Base-by-base conservation (phyloP, 2,329 filamentous ascomycete genomes). In the Lachnellula arida region DNA sequence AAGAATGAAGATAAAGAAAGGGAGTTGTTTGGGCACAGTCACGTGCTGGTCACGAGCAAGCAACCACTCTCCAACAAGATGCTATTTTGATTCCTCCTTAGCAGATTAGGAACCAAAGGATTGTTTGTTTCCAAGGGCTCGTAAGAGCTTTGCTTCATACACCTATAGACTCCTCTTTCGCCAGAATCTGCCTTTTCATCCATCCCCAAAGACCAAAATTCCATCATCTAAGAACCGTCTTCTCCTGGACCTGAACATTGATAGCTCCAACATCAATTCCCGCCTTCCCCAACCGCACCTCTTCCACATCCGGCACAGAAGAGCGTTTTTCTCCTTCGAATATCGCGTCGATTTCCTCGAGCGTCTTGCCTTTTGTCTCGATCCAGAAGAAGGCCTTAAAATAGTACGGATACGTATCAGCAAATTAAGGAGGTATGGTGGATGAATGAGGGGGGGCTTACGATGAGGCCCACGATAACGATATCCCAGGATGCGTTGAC, bases 271-370 rank as follows among this genome's bases (percentile, higher is more conserved):
- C 44, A 35, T 60, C 56, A 23, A 62, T 49, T 3, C 56, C 23
- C 5, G 47, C 55, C 25, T 58, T 44, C 0, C 60, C 60, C 39
- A 43, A 54, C 6, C 50, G 42, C 5, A 63, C 56, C n/a, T 49
- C 46, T 17, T 60, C 59, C 5, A 62, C 34, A 46, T 63, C 57
- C n/a, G 59, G 59, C 14, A 59, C 54, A n/a, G 46, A 51, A 9
- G 43, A 53, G 17, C 71, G 70, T 46, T 71, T 70, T 32, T 67
- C 61, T 22, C 68, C 70, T 32, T 72, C 59, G 60, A 73, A 73
- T n/a, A 72, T 58, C 3, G 65, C 68, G 52, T 72, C 70, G 46
- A 74, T 71, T 57, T 74, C 71, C 51, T 74, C 72, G 2, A 73
- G 63, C 1, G 69, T 72, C 55, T 66, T 72, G 17, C 68, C 69